phyloP scores from a whole-genome alignment of 129 eudicot genomes.

The Chrysanthemum lavandulifolium region DNA sequence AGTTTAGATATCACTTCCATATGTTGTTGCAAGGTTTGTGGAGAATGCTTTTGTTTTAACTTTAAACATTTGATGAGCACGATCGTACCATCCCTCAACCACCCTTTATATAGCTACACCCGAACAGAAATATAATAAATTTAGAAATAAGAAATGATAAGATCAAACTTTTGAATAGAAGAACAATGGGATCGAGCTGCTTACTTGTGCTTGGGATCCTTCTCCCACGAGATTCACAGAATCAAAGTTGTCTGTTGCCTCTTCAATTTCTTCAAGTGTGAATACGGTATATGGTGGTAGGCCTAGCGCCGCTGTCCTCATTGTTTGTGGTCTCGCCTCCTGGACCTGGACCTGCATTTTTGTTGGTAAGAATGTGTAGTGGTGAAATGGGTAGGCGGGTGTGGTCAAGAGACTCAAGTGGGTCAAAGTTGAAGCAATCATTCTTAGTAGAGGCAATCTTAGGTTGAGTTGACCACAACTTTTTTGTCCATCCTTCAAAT shows the following conservation, averaged over 20 bases:
- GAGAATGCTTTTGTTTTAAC: constrained; percentile 67
- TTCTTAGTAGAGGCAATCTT: no score
- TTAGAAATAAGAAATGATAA: background rate
- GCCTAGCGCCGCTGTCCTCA: constrained; percentile 71
- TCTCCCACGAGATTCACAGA: constrained; percentile 71
- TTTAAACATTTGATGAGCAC: constrained; percentile 76
- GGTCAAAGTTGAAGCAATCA: no score
- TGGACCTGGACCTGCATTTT: constrained; percentile 1
- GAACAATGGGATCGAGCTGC: background rate
- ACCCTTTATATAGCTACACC: constrained; percentile 66
- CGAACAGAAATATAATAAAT: background rate
- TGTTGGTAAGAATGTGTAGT: background rate
- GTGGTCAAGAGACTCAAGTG: no score
- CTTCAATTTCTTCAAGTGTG: constrained; percentile 87
- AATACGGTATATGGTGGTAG: constrained; percentile 76
- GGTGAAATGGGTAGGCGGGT: no score
- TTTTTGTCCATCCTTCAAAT: no score
- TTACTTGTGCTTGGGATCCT: constrained; percentile 86
- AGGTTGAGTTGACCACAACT: no score
- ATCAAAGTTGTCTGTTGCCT: constrained; percentile 86
- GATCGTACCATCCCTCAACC: constrained; percentile 71
- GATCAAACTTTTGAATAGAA: background rate
- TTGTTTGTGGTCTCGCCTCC: constrained; percentile 66
- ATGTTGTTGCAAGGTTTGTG: constrained; percentile 73
- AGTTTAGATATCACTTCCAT: constrained; percentile 86